These are phyloP conservation scores for Eucalyptus pauciflora DNA, from an alignment of 345 rosid genomes.

Conservation along the genomic window DNA sequence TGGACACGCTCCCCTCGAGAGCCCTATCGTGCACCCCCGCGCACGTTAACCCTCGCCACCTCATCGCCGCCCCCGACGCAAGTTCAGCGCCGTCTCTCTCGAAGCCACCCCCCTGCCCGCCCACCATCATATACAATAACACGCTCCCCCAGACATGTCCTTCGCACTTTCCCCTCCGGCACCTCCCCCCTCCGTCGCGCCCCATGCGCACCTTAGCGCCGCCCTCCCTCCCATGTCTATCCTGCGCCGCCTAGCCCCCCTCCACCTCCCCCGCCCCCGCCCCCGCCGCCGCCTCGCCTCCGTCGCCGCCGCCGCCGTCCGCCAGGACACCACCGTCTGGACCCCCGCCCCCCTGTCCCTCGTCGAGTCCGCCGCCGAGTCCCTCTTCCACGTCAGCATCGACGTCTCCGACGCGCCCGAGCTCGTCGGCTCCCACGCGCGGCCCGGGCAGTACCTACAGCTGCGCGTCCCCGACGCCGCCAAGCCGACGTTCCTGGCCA, in stretches of 20 bases:
- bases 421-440: slow-evolving; percentile 49
- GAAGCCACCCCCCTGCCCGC: neutral
- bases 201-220: slow-evolving; percentile 23
- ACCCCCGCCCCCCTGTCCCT: slow-evolving; percentile 47
- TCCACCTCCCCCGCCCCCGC: slow-evolving; percentile 4
- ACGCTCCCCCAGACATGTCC: neutral
- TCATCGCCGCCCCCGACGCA: neutral
- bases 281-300: slow-evolving; percentile 27
- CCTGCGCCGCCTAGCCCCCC: slow-evolving; percentile 38
- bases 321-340: slow-evolving; percentile 72
- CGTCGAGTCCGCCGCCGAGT: slow-evolving; percentile 59
- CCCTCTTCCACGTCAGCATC: slow-evolving; percentile 72
- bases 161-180: neutral
- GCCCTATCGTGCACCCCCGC: neutral
- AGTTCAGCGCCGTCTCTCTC: neutral
- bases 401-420: slow-evolving; percentile 73
- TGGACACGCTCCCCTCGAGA: neutral
- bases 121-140: neutral
- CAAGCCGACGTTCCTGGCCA: slow-evolving; percentile 73
- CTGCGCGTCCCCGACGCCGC: slow-evolving; percentile 55
- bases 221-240: slow-evolving; percentile 56
- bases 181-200: neutral
- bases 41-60: neutral
- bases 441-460: slow-evolving; percentile 89
- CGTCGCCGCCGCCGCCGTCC: slow-evolving; percentile 47